Evolutionary conservation across 805 yeast species (phyloP).

Genomic region (Yarrowia porcina): DNA sequence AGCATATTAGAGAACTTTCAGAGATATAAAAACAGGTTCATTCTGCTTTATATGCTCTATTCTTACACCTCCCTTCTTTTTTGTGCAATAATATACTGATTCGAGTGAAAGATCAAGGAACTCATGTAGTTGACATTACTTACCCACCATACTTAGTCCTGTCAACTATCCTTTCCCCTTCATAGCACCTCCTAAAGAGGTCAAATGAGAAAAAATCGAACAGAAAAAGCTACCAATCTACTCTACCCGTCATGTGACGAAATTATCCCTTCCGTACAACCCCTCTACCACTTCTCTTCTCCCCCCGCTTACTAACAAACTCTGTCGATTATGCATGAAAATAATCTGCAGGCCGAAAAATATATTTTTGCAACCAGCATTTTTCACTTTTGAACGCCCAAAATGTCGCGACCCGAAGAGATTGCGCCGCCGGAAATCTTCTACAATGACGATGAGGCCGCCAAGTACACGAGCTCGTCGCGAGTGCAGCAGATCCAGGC

Average conservation of each 20-base stretch:
- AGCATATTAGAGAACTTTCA: background rate
- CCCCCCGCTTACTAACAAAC: background rate
- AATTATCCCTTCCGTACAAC: too few relatives aligned
- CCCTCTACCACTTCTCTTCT: too few relatives aligned
- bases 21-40: too few relatives aligned
- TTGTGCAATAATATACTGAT: too few relatives aligned
- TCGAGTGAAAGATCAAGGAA: too few relatives aligned
- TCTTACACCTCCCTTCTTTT: too few relatives aligned
- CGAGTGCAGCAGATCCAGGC: slow-evolving; percentile 99
- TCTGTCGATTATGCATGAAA: slow-evolving; percentile 18
- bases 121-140: background rate
- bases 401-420: slow-evolving; percentile 94
- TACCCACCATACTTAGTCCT: background rate
- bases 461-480: slow-evolving; percentile 85
- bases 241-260: too few relatives aligned
- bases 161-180: background rate
- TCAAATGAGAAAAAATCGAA: too few relatives aligned
- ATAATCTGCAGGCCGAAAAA: background rate
- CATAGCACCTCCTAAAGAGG: background rate
- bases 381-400: background rate
- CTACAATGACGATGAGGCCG: slow-evolving; percentile 85
- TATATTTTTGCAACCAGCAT: background rate
- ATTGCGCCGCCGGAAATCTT: slow-evolving; percentile 96
- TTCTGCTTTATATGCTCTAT: too few relatives aligned
- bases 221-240: too few relatives aligned